A percentile compares a stretch with the other conserved stretches of the same genome.
These are phyloP conservation scores for Globisporangium barbulae DNA, from an alignment of 352 stramenopile species.

Conservation along the genomic window DNA sequence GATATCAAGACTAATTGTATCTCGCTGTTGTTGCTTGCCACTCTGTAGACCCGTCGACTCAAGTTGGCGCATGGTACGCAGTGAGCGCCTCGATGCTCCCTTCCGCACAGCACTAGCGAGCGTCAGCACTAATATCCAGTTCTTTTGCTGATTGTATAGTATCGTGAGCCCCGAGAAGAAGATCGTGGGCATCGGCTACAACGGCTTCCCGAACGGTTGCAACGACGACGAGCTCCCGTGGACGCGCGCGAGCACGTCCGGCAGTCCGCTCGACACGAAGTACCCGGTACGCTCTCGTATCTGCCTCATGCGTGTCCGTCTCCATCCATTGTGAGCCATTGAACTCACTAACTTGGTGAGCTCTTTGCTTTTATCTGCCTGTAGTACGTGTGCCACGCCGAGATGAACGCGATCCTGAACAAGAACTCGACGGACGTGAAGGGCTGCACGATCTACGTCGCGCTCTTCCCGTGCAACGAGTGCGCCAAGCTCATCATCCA, in stretches of 20 bases:
- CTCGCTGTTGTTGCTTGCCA: not conserved
- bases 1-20: not conserved
- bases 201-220: slow-evolving; percentile 97
- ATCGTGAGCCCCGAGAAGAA: slow-evolving; percentile 96
- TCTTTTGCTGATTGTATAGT: slow-evolving; percentile 20
- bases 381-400: slow-evolving; percentile 97
- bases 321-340: not conserved
- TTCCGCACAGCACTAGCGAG: not conserved
- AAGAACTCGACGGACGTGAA: slow-evolving; percentile 95
- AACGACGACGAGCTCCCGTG: slow-evolving; percentile 95
- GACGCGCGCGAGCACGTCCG: slow-evolving; percentile 62
- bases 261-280: slow-evolving; percentile 92
- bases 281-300: slow-evolving; percentile 67
- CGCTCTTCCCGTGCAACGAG: slow-evolving; percentile 98
- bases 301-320: not conserved
- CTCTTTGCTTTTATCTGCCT: not conserved
- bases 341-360: slow-evolving; percentile 4
- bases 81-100: not conserved
- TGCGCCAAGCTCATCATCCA: slow-evolving; percentile 99
- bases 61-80: slow-evolving; percentile 93
- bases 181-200: slow-evolving; percentile 99
- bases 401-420: slow-evolving; percentile 99
- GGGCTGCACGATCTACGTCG: slow-evolving; percentile 96
- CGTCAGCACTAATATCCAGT: not conserved
- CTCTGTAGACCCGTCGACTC: slow-evolving; percentile 92